Conservation (phyloP, 176 grass and related monocot species). For the Phyllostachys edulis region DNA sequence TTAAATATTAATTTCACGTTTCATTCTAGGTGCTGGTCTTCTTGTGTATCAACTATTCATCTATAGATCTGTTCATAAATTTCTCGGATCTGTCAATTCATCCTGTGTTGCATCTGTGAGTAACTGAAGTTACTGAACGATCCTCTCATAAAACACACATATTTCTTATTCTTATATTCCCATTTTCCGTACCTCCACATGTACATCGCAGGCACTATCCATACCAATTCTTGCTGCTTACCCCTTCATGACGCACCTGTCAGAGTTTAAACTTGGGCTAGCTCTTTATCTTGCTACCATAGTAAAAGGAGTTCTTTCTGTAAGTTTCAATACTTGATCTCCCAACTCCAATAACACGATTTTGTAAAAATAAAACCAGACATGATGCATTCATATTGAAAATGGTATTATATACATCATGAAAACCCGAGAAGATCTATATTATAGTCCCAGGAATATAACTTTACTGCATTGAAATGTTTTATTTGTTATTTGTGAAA, state of each 20-base stretch:
- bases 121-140: neutral
- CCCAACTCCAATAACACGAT: neutral
- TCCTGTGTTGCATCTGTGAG: constrained; percentile 46
- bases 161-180: no score
- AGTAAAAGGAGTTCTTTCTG: constrained; percentile 48
- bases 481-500: neutral
- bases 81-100: constrained; percentile 48
- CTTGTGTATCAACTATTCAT: constrained; percentile 73
- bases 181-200: no score
- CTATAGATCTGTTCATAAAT: constrained; percentile 44
- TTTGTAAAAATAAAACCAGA: neutral
- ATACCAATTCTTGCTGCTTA: constrained; percentile 64
- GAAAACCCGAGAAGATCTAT: neutral
- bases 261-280: constrained; percentile 43
- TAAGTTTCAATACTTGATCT: constrained; percentile 40
- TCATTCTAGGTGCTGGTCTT: constrained; percentile 54
- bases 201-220: constrained; percentile 37
- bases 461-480: neutral
- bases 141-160: no score
- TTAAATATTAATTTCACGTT: neutral
- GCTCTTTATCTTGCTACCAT: constrained; percentile 48
- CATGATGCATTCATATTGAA: neutral
- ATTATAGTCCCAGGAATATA: neutral
- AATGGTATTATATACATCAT: neutral
- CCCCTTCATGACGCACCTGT: constrained; percentile 75